Evolutionary conservation across 441 rosid species (phyloP), one percentile per base, ranked within the genome.

Genomic region (Corymbia calophylla): DNA sequence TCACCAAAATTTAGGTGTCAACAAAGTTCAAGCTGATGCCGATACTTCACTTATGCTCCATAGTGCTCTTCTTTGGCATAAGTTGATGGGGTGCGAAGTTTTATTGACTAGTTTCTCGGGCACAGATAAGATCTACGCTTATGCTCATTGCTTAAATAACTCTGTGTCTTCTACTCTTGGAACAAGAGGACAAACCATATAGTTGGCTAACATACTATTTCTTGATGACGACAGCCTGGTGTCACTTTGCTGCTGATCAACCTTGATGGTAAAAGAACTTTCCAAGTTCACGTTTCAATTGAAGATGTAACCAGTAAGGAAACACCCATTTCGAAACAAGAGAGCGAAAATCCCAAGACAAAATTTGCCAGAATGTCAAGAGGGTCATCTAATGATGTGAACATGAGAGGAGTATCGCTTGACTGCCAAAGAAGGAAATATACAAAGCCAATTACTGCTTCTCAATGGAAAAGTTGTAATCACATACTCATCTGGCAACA

Each of bases 401-500:
- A n/a, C n/a, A n/a, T n/a, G n/a, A n/a, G n/a, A n/a, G n/a, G n/a
- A n/a, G n/a, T n/a, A n/a, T 87, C 96, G 93, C 91, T 91, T 93
- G 87, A 92, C 94, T 11, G 93, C 95, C 27, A 84, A n/a, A n/a
- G n/a, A 90, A 88, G 93, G 94, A 23, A 90, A 93, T 90, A 51
- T 93, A 60, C 95, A n/a, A n/a, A n/a, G n/a, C n/a, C n/a, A n/a
- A n/a, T n/a, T n/a, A n/a, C n/a, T n/a, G n/a, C n/a, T n/a, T n/a
- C n/a, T n/a, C n/a, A n/a, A n/a, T n/a, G n/a, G n/a, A n/a, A n/a
- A n/a, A n/a, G n/a, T n/a, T n/a, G n/a, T n/a, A n/a, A n/a, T n/a
- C n/a, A n/a, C n/a, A n/a, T n/a, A n/a, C n/a, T n/a, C n/a, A n/a
- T n/a, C n/a, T n/a, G n/a, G n/a, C n/a, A n/a, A n/a, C n/a, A n/a